phyloP scores from a whole-genome alignment of 257 asterid species.

The Nicotiana sylvestris region DNA sequence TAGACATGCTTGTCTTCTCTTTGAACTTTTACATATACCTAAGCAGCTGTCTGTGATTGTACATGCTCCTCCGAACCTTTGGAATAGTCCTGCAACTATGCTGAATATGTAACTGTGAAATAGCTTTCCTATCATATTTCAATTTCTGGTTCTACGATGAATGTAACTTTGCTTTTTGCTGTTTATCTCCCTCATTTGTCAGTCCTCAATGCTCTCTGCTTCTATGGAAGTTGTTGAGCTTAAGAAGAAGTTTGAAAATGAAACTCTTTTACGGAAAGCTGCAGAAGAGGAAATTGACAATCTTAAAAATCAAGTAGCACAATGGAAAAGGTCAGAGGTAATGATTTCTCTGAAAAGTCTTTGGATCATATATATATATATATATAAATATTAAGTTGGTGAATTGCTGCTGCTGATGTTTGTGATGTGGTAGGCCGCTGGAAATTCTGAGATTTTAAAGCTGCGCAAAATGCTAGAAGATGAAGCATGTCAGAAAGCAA shows the following conservation, averaged over 20 bases:
- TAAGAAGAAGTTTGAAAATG: conserved; percentile 51
- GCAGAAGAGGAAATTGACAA: conserved; percentile 60
- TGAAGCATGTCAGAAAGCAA: conserved; percentile 48
- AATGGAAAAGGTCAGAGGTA: conserved; percentile 67
- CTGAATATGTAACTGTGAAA: not conserved
- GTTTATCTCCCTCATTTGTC: conserved; percentile 11
- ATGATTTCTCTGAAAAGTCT: not conserved
- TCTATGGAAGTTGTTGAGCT: conserved; percentile 54
- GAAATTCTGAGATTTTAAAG: conserved; percentile 55
- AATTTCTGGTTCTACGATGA: not conserved
- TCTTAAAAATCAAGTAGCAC: conserved; percentile 49
- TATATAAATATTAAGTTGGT: not conserved
- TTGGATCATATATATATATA: not conserved
- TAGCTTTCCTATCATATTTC: not conserved
- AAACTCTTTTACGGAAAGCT: conserved; percentile 54
- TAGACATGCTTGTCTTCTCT: conserved; percentile 8
- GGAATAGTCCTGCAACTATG: not conserved
- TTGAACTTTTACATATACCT: not conserved
- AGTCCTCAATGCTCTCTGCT: conserved; percentile 40
- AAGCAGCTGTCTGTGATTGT: not conserved
- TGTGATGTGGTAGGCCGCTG: conserved; percentile 41
- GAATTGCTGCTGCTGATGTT: conserved; percentile 19
- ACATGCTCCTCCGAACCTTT: not conserved
- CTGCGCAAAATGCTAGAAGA: conserved; percentile 68
- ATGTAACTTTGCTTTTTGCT: not conserved